phyloP scores from a whole-genome alignment of 2,329 filamentous ascomycete species.

The Diaporthe capsici region DNA sequence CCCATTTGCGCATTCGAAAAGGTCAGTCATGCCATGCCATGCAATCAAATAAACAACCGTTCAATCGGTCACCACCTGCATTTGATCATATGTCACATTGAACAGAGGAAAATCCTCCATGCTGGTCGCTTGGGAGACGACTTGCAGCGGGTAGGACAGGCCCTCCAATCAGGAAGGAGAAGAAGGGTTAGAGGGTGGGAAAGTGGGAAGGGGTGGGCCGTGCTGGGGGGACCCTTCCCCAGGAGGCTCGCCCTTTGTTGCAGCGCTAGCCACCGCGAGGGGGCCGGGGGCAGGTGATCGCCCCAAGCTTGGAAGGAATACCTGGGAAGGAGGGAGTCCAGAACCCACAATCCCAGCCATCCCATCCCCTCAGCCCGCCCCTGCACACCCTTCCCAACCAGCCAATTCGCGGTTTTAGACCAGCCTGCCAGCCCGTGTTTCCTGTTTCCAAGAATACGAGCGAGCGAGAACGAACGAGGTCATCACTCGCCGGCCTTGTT shows the following conservation, averaged over 20 bases:
- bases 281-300: not conserved
- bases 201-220: slow-evolving; percentile 3
- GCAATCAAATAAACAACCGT: not conserved
- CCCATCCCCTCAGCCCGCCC: not conserved
- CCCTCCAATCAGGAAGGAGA: slow-evolving; percentile 15
- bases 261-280: slow-evolving; percentile 18
- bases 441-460: slow-evolving; percentile 34
- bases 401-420: not conserved
- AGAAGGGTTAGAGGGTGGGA: not conserved
- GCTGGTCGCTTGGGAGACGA: slow-evolving; percentile 22
- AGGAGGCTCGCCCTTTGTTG: slow-evolving; percentile 8
- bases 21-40: not conserved
- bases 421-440: slow-evolving; percentile 5
- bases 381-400: not conserved
- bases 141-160: not conserved
- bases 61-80: not conserved
- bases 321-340: not conserved
- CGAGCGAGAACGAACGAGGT: slow-evolving; percentile 16
- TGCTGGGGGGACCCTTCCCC: not conserved
- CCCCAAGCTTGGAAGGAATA: not conserved
- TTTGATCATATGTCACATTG: not conserved
- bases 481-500: not conserved
- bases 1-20: not conserved
- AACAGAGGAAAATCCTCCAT: not conserved
- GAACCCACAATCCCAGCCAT: slow-evolving; percentile 31